Conservation (phyloP, 2,329 filamentous ascomycete genomes). For the Fusarium sp. region DNA sequence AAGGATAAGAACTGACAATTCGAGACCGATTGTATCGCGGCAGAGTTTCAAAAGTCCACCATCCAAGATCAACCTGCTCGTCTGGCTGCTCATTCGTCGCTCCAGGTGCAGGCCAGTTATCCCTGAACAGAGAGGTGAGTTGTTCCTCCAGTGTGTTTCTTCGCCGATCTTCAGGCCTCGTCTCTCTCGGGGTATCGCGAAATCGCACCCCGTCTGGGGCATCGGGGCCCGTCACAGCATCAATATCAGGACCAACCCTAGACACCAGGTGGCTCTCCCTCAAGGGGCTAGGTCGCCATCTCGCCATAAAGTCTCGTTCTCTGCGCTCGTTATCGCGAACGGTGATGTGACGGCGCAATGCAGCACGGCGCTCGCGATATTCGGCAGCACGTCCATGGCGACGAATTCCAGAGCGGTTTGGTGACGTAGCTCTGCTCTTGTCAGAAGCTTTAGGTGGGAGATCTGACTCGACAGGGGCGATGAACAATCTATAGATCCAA, state of each 20-base stretch:
- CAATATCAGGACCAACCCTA: conserved; percentile 37
- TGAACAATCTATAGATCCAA: conserved; percentile 54
- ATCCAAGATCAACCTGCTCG: conserved; percentile 31
- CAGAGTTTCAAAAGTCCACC: conserved; percentile 41
- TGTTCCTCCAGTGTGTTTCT: conserved; percentile 45
- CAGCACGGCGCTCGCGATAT: conserved; percentile 48
- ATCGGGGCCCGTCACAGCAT: conserved; percentile 19
- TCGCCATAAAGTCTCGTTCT: not conserved
- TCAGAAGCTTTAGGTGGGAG: conserved; percentile 50
- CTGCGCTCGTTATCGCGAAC: conserved; percentile 34
- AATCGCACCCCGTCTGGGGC: conserved; percentile 25
- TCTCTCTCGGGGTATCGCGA: conserved; percentile 43
- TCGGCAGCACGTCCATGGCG: conserved; percentile 48
- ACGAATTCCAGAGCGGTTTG: conserved; percentile 56
- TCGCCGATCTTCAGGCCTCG: conserved; percentile 40
- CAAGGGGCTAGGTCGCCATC: not conserved
- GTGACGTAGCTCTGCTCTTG: conserved; percentile 46
- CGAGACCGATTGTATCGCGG: conserved; percentile 33
- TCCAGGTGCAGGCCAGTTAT: conserved; percentile 28
- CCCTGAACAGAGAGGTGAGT: conserved; percentile 41
- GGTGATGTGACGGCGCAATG: conserved; percentile 44
- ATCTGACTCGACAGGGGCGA: conserved; percentile 60
- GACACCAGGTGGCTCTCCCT: conserved; percentile 32
- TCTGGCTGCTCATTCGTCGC: conserved; percentile 7
- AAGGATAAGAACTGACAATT: conserved; percentile 32